These are phyloP conservation scores for Amorphotheca resinae DNA, from an alignment of 495 filamentous ascomycete genomes.

Conservation along the genomic window DNA sequence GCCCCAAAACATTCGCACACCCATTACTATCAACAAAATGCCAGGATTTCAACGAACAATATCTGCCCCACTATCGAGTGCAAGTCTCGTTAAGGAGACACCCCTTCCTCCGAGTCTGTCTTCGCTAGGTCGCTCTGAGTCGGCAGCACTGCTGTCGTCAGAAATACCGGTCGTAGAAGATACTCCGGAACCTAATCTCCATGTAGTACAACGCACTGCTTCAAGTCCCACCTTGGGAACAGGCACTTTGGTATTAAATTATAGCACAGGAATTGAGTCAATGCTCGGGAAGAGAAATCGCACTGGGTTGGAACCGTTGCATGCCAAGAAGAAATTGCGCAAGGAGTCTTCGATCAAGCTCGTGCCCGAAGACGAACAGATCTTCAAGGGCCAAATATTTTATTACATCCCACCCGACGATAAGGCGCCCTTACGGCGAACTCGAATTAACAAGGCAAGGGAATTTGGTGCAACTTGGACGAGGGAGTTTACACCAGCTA, in stretches of 20 bases:
- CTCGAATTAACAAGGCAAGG: constrained; percentile 60
- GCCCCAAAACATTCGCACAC: background rate
- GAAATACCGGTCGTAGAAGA: constrained; percentile 5
- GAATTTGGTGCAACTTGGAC: constrained; percentile 65
- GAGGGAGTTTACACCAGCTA: constrained; percentile 24
- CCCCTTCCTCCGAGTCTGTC: constrained; percentile 1
- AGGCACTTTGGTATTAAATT: background rate
- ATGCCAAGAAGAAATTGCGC: constrained; percentile 22
- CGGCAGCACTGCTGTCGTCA: constrained; percentile 1
- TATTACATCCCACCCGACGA: constrained; percentile 78
- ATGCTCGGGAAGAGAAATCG: constrained; percentile 13
- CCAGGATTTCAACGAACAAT: constrained; percentile 10
- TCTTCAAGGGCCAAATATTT: constrained; percentile 55
- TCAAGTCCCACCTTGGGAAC: constrained; percentile 17
- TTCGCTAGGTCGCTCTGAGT: constrained; percentile 11
- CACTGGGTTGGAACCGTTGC: constrained; percentile 11
- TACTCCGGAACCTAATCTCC: background rate
- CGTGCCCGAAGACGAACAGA: constrained; percentile 45
- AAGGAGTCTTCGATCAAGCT: constrained; percentile 23
- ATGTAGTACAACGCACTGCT: constrained; percentile 7
- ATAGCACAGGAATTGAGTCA: constrained; percentile 14
- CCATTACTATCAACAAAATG: constrained; percentile 2
- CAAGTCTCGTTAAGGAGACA: constrained; percentile 8
- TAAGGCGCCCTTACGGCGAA: constrained; percentile 46
- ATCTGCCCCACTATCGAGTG: constrained; percentile 11